Evolutionary conservation across 257 asterid species (phyloP).

Genomic region (Jaltomata sinuosa): DNA sequence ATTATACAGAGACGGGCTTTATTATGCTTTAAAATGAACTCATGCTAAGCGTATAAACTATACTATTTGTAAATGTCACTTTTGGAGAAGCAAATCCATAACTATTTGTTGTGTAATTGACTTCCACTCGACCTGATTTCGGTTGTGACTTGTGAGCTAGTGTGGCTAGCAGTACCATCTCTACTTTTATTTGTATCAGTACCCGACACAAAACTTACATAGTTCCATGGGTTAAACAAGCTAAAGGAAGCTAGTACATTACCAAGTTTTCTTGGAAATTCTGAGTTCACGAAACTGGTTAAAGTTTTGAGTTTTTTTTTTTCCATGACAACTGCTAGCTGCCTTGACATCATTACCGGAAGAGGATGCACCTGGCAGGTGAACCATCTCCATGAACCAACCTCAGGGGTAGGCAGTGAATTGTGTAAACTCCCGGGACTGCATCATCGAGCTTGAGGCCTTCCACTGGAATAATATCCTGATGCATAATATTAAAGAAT

Average conservation of each 20-base stretch:
- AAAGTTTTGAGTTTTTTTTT: neutral
- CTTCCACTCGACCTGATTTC: neutral
- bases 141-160: neutral
- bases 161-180: neutral
- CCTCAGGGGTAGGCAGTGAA: conserved; percentile 26
- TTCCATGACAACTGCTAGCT: neutral
- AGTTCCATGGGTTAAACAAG: neutral
- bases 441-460: conserved; percentile 15
- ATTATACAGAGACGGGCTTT: neutral
- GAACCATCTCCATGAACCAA: conserved; percentile 14
- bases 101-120: neutral
- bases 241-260: neutral
- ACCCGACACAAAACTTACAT: neutral
- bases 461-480: conserved; percentile 20
- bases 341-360: neutral
- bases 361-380: conserved; percentile 33
- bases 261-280: neutral
- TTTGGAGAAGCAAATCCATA: neutral
- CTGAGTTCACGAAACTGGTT: neutral
- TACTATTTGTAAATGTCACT: neutral
- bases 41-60: neutral
- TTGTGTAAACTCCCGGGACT: conserved; percentile 10
- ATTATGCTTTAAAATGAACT: neutral
- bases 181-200: neutral
- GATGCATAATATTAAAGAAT: neutral